Evolutionary conservation across 2,329 filamentous ascomycete species (phyloP), one percentile per base, ranked within the genome.

Genomic region (Hymenoscyphus fructigenus): DNA sequence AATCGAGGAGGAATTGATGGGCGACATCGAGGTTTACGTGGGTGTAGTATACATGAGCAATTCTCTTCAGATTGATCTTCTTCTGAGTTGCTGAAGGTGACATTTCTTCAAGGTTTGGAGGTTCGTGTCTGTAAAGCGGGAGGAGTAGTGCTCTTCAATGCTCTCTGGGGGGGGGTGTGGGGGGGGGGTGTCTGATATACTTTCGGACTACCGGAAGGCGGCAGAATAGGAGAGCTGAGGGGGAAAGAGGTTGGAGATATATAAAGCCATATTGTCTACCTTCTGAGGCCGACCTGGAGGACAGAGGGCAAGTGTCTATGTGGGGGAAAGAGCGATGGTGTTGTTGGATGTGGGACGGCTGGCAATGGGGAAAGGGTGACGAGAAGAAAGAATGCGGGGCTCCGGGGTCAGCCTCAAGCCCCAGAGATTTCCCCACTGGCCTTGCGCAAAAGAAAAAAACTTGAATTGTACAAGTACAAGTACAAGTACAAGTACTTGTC

Each of bases 41-140:
- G 0, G 63, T 68, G 38, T 73, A 73, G 62, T 70, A 73, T 28
- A 73, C 70, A 62, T 73, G 71, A 14, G 71, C 66, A 53, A 71
- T 68, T 12, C 70, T 70, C 14, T 69, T 69, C 28, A 73, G 57
- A 38, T 47, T 72, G 66, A 73, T 72, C 61, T 72, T 73, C 57
- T 80, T 44, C 72, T 79, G 59, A 7, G 65, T 28, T 17, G 65
- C 66, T 9, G 69, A 70, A 10, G 69, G 67, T 20, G 70, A 70
- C 69, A 72, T 72, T 29, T 41, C 29, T 38, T 29, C 12, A 10
- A 53, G 53, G 2, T 57, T 23, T 23, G n/a, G 3, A 23, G 44
- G 10, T 23, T 17, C 12, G 29, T 17, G 53, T 17, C n/a, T 14
- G 50, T n/a, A 10, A 50, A 44, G 32, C 15, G 2, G n/a, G n/a